Base-by-base conservation (phyloP, 345 rosid genomes). In the Mallotus nudiflorus region DNA sequence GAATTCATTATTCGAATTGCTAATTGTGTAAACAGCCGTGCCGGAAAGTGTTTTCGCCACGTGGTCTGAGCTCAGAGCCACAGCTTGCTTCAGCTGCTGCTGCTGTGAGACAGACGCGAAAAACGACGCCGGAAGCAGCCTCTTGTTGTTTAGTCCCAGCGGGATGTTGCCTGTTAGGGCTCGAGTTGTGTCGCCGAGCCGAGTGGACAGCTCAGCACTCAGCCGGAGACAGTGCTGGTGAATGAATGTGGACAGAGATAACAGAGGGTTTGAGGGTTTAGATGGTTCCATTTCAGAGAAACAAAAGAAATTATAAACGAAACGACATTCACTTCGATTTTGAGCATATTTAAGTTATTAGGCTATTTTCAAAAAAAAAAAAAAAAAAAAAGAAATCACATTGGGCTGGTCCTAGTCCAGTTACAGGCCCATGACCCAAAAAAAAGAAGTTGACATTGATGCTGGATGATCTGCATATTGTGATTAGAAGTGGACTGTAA, bases 1-100 rank as follows among this genome's bases (percentile, higher is more conserved):
- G 83, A 94, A 91, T 75, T 94, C 98, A 67, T 88, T 94, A 62
- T 90, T 86, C 11, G 97, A 81, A 75, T 94, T 94, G 81, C 97
- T 91, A 40, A 94, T 93, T 0, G 97, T 91, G 75, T 84, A 94
- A 8, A 94, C 97, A 0, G 93, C 72, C 0, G 97, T 93, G 2
- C 98, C 96, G 20, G 71, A 74, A 3, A 94, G 88, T 52, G 88
- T 77, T 76, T 89, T 91, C 31, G 96, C 96, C 40, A 91, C 97
- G 40, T 78, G 85, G 37, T 83, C 86, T 5, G 85, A 79, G 81
- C 75, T 81, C 66, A 92, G 73, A 25, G 84, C 33, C 19, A 75
- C 45, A 14, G 88, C 66, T 27, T 64, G 62, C 56, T 86, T 87
- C 45, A 91, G 76, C 59, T 85, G 94, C 10, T 42, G 76, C 59